Base-by-base conservation (phyloP, 2,329 filamentous ascomycete species). In the Penicillium sp. region DNA sequence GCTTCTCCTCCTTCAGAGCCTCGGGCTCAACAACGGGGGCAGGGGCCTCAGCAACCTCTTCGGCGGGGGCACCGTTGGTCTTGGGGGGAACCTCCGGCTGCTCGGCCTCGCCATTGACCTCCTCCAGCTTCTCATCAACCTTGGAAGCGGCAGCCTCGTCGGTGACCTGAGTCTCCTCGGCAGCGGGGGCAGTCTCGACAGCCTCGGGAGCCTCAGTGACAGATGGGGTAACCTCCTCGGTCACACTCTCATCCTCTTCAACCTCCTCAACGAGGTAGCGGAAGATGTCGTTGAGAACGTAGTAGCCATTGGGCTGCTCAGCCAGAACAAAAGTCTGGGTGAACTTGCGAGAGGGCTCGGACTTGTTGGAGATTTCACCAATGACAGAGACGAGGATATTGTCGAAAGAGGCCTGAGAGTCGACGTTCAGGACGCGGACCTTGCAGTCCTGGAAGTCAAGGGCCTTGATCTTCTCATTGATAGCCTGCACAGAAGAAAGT, bases 371-470 rank as follows among this genome's bases (percentile, higher is more conserved):
- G 72, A 95, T 96, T 81, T 98, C 94, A 67, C 95, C 95, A 75
- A 99, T 97, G 71, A 98, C 95, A 79, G 97, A 93, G 73, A 99
- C 96, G 71, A 99, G 89, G 70, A 99, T 98, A 81, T 93, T 96
- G 64, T 93, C 88, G 77, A 89, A 90, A 10, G 94, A 97, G 65
- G 90, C 89, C 80, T 99, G 94, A 19, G 93, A 94, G 79, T 99
- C 95, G 73, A 99, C 95, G 74, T 99, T 99, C 78, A 94, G 91
- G 70, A 99, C 91, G 76, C 95, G 92, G 73, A 99, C 94, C 83
- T 99, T 99, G 87, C 92, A 96, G 78, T 98, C 93, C 77, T 97
- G 91, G 83, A 96, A 96, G 69, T 96, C 91, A 66, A 98, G 89
- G 67, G 89, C 83, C 82, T 93, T 93, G 80, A 99, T 97, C 75